phyloP scores from a whole-genome alignment of 2,329 filamentous ascomycete species.

The Xylogone sp. region DNA sequence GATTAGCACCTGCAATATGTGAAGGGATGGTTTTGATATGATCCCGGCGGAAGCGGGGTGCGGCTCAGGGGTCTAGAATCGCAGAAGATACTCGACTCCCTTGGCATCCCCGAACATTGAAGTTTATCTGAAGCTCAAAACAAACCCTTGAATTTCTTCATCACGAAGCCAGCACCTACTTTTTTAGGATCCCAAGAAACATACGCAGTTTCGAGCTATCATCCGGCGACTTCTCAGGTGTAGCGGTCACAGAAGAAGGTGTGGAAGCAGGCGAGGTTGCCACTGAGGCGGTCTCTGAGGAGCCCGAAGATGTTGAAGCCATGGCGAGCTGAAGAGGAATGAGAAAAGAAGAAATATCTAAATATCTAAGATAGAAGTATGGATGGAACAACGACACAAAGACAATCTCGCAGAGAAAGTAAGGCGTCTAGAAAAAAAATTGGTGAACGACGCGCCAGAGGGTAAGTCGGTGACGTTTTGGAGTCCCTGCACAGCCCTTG shows the following conservation, averaged over 20 bases:
- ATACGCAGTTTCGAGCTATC: constrained; percentile 87
- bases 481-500: neutral
- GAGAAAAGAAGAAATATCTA: neutral
- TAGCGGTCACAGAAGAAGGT: constrained; percentile 10
- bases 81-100: no score
- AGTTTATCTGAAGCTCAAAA: neutral
- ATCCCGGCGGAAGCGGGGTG: no score
- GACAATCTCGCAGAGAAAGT: no score
- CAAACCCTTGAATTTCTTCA: neutral
- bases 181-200: constrained; percentile 82
- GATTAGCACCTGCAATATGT: neutral
- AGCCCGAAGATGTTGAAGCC: constrained; percentile 25
- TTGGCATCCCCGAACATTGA: no score
- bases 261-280: constrained; percentile 21
- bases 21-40: neutral
- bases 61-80: no score
- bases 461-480: neutral
- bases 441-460: neutral
- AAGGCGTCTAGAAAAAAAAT: neutral
- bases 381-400: no score
- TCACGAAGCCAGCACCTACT: constrained; percentile 50
- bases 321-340: constrained; percentile 10
- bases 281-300: constrained; percentile 15
- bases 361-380: neutral
- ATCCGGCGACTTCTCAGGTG: constrained; percentile 57